These are phyloP conservation scores for Alternaria arborescens DNA, from an alignment of 2,329 filamentous ascomycete genomes.

Conservation along the genomic window DNA sequence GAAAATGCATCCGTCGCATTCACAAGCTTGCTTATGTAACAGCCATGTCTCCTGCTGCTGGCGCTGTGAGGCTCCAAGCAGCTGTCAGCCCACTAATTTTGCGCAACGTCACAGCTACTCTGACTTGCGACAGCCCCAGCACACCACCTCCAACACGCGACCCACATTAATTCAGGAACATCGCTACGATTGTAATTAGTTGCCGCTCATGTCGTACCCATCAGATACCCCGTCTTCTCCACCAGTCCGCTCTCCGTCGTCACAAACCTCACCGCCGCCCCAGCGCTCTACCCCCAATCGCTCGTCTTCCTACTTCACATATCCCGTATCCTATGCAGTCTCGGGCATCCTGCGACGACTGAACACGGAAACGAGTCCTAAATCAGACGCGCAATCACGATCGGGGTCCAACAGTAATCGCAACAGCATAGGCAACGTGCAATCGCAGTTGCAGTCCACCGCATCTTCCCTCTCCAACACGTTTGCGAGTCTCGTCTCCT, in stretches of 20 bases:
- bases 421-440: conserved; percentile 19
- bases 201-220: conserved; percentile 40
- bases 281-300: conserved; percentile 26
- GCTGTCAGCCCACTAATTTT: conserved; percentile 37
- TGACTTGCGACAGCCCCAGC: conserved; percentile 24
- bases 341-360: conserved; percentile 58
- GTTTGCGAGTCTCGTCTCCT: conserved; percentile 49
- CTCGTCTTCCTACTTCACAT: conserved; percentile 58
- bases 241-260: conserved; percentile 20
- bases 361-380: conserved; percentile 52
- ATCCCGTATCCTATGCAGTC: conserved; percentile 59
- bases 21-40: conserved; percentile 16
- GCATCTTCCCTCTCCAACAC: conserved; percentile 41
- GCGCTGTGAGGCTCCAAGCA: conserved; percentile 17
- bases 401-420: conserved; percentile 19
- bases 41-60: conserved; percentile 4
- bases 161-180: conserved; percentile 34
- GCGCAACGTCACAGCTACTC: conserved; percentile 38
- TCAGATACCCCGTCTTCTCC: conserved; percentile 28
- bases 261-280: conserved; percentile 17
- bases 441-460: conserved; percentile 34
- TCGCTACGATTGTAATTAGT: conserved; percentile 9
- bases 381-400: conserved; percentile 15
- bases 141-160: conserved; percentile 32
- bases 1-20: neutral